Evolutionary conservation across 306 rosid species (phyloP), one percentile per base, ranked within the genome.

Genomic region (Corylus americana): DNA sequence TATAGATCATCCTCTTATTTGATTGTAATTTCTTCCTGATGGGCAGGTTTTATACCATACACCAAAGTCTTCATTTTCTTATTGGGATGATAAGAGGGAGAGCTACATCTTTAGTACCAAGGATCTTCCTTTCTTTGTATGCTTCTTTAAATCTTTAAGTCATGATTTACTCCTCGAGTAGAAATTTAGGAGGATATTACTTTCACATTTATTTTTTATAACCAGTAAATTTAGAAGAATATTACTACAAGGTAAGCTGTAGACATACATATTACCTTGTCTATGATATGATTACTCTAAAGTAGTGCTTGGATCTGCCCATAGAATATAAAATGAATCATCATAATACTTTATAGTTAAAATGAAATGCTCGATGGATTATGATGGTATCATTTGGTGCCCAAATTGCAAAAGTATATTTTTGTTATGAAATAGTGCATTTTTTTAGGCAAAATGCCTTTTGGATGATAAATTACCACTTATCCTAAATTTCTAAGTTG

Each of bases 121-220:
- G 82, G 97, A 95, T 79, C 98, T 95, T 87, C 98, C 99, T 79
- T 95, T 95, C 88, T 95, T 95, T 84, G 96, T 95, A 93, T 59
- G 96, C 48, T 53, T 76, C 87, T 67, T 70, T 47, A 70, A 63
- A 7, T 35, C 78, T 74, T 81, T 73, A 64, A 70, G 73, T 85
- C 62, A 69, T 88, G 66, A 77, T 73, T 51, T 80, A 29, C n/a
- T 76, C n/a, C 58, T 78, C 20, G 25, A 42, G 17, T 25, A 58
- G 48, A 42, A 53, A 72, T 63, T 74, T 75, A 74, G 74, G 73
- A 67, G 76, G 50, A 48, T 55, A 42, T 70, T 81, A 10, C 66
- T 8, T 31, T 78, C 27, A 48, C 49, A n/a, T 20, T 48, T 79
- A 35, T 31, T 45, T 25, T 22, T 8, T 72, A 44, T 48, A 3